phyloP scores from a whole-genome alignment of 306 rosid species.

The Carpinus fangiana region DNA sequence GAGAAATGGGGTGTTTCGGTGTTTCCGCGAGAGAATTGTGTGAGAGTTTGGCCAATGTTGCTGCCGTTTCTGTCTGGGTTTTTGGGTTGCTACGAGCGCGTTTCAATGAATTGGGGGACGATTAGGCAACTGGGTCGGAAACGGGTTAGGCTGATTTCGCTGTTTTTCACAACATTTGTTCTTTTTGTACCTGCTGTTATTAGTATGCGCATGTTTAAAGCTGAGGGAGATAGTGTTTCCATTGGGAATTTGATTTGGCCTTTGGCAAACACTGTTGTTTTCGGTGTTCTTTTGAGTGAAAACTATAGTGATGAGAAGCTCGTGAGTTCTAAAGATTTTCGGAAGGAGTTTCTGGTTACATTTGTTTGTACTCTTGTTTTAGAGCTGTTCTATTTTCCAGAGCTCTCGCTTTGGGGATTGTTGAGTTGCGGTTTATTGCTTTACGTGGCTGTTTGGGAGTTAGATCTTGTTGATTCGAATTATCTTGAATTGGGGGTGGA shows the following conservation, averaged over 20 bases:
- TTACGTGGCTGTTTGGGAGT: slow-evolving; percentile 72
- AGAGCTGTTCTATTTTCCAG: slow-evolving; percentile 78
- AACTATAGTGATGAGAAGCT: slow-evolving; percentile 49
- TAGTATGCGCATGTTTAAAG: slow-evolving; percentile 53
- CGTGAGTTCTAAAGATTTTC: slow-evolving; percentile 55
- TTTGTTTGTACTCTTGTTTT: slow-evolving; percentile 64
- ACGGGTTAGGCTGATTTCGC: slow-evolving; percentile 58
- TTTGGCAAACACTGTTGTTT: slow-evolving; percentile 73
- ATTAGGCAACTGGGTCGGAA: slow-evolving; percentile 63
- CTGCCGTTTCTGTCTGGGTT: slow-evolving; percentile 83
- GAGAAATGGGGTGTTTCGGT: slow-evolving; percentile 37
- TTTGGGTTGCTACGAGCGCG: slow-evolving; percentile 59
- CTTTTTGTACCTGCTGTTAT: slow-evolving; percentile 77
- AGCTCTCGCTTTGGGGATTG: slow-evolving; percentile 89
- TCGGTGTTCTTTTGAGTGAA: slow-evolving; percentile 79
- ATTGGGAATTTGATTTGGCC: slow-evolving; percentile 70
- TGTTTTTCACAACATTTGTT: slow-evolving; percentile 70
- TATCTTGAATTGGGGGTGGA: slow-evolving; percentile 53
- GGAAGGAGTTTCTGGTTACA: slow-evolving; percentile 69
- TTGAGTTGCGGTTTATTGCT: slow-evolving; percentile 73
- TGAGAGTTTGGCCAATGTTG: slow-evolving; percentile 78
- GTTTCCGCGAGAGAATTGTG: slow-evolving; percentile 46
- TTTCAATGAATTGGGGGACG: slow-evolving; percentile 57
- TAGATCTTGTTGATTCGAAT: slow-evolving; percentile 51
- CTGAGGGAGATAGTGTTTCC: slow-evolving; percentile 42